Evolutionary conservation across 495 filamentous ascomycete species (phyloP).

Genomic region (Rostrohypoxylon terebratum): DNA sequence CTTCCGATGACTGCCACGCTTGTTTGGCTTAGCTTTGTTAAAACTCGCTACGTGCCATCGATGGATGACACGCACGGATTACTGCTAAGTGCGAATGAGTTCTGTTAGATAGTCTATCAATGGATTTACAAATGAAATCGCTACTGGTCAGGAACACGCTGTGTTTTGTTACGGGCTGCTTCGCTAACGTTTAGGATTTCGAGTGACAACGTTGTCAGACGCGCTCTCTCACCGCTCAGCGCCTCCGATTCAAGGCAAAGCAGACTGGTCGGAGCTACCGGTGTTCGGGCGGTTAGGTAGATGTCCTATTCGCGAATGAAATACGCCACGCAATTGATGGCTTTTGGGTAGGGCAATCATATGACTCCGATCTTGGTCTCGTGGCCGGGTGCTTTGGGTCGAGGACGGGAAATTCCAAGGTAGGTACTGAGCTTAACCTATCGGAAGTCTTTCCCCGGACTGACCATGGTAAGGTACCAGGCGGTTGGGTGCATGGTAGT

Average conservation of each 20-base stretch:
- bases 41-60: constrained; percentile 4
- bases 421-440: constrained; percentile 14
- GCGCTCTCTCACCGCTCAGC: constrained; percentile 31
- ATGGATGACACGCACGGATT: neutral
- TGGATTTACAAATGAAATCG: constrained; percentile 18
- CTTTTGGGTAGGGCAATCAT: constrained; percentile 21
- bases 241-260: neutral
- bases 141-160: neutral
- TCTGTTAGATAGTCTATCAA: constrained; percentile 18
- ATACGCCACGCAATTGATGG: constrained; percentile 13
- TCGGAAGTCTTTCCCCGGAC: constrained; percentile 28
- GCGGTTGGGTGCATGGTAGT: constrained; percentile 33
- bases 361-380: constrained; percentile 31
- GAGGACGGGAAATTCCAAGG: constrained; percentile 8
- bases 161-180: neutral
- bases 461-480: constrained; percentile 31
- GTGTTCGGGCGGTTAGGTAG: constrained; percentile 21
- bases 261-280: constrained; percentile 8
- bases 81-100: constrained; percentile 1
- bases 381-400: constrained; percentile 21
- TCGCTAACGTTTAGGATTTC: constrained; percentile 7
- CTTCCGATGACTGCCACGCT: neutral
- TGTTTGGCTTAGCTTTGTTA: constrained; percentile 1
- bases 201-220: neutral
- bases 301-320: constrained; percentile 7